Percentiles rank a stretch among this genome's conserved stretches.
Conservation (phyloP, 2,329 filamentous ascomycete species). For the Sclerotiophoma versabilis region DNA sequence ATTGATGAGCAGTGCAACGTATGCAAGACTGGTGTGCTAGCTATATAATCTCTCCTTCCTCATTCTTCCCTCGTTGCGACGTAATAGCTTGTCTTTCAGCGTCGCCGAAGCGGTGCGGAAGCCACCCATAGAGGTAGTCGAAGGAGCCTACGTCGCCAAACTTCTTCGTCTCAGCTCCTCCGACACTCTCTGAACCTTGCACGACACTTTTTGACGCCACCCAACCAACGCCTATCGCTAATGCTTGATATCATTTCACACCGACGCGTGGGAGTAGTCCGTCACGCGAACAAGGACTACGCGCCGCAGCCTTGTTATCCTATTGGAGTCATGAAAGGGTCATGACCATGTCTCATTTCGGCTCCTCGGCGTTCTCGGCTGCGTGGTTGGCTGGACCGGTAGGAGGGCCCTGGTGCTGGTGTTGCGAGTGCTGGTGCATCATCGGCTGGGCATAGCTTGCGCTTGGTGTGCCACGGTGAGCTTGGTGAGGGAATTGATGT, state of each 20-base stretch:
- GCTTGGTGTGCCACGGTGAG: slow-evolving; percentile 50
- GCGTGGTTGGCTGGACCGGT: slow-evolving; percentile 45
- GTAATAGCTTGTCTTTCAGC: neutral
- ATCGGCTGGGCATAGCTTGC: slow-evolving; percentile 52
- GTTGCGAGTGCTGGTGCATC: slow-evolving; percentile 51
- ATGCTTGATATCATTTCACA: slow-evolving; percentile 41
- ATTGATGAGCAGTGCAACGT: slow-evolving; percentile 4
- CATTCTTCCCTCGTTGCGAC: neutral
- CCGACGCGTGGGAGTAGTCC: slow-evolving; percentile 44
- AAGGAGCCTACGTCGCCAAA: neutral
- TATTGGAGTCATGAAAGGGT: slow-evolving; percentile 20
- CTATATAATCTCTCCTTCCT: neutral
- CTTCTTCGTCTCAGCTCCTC: neutral
- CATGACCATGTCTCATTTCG: slow-evolving; percentile 42
- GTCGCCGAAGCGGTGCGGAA: neutral
- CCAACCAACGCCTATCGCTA: slow-evolving; percentile 48
- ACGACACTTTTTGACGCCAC: slow-evolving; percentile 24
- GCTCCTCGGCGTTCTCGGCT: slow-evolving; percentile 44
- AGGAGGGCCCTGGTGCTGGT: slow-evolving; percentile 46
- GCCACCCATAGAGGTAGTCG: neutral
- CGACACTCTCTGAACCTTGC: neutral
- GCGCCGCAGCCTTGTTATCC: slow-evolving; percentile 4
- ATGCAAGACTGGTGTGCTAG: slow-evolving; percentile 9
- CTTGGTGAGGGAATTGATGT: slow-evolving; percentile 49
- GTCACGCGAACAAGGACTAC: slow-evolving; percentile 18